Evolutionary conservation across 441 rosid species (phyloP), one percentile per base, ranked within the genome.

Genomic region (Euphorbia corollata): DNA sequence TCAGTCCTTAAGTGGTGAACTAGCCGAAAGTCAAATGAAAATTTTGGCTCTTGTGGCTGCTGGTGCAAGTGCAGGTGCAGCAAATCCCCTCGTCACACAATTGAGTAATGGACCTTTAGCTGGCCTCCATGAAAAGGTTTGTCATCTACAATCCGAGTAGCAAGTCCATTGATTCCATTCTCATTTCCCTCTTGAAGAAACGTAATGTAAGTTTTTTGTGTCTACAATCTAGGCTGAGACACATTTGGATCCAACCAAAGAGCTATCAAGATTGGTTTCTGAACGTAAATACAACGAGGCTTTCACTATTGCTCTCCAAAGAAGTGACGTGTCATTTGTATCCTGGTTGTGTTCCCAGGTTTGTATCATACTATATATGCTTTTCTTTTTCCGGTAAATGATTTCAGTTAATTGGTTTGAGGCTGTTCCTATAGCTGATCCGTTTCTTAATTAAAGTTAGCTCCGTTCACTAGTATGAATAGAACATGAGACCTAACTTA

Each of bases 321-420:
- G 91, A 81, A 85, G 91, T 64, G 91, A 88, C 23, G 90, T 88
- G 30, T 73, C 88, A 1, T 78, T 86, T 3, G 95, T 88, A 13
- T 88, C 95, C 34, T 86, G 95, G 95, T 68, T 88, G 71, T 88
- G 95, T 63, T 78, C 85, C 57, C 89, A 84, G 95, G 95, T 86
- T 61, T 41, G 38, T 34, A 23, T 59, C 39, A 61, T 1, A 57
- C 30, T 64, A 61, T 50, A 38, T 38, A 7, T 38, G n/a, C n/a
- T 6, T 48, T 19, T 27, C 27, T 18, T 32, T 3, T 34, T 34
- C 24, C 24, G 54, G 6, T 62, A 1, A 15, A 48, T 59, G 61
- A 9, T 2, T 38, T 38, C 43, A 8, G 9, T 3, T 38, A 38
- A 38, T 38, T 7, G 9, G 43, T 38, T 38, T 9, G 7, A 7